A percentile compares a stretch with the other conserved stretches of the same genome.
Conservation (phyloP, 176 grass and related monocot species). For the maize (Zea mays) region DNA sequence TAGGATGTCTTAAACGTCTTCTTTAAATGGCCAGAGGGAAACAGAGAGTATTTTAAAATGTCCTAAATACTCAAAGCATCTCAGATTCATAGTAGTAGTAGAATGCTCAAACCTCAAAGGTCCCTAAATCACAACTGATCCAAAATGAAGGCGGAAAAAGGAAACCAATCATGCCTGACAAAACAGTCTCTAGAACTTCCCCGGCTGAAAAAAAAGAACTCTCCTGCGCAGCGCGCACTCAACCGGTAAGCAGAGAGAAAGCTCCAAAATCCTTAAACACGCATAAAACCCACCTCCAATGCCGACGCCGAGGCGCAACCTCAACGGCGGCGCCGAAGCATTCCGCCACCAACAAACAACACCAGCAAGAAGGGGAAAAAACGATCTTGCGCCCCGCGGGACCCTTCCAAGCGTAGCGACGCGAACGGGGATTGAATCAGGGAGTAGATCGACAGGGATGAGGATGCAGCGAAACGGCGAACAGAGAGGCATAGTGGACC, state of each 20-base stretch:
- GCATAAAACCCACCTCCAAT: not conserved
- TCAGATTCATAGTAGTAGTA: not conserved
- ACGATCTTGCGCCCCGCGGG: not conserved
- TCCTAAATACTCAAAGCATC: not conserved
- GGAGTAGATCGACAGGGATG: conserved; percentile 12
- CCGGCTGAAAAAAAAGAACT: not conserved
- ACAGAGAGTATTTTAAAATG: not conserved
- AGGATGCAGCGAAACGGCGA: not conserved
- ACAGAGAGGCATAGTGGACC: conserved; percentile 34
- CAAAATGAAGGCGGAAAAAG: not conserved
- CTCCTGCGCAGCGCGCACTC: not conserved
- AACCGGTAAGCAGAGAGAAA: not conserved
- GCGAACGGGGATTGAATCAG: conserved; percentile 15
- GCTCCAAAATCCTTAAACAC: not conserved
- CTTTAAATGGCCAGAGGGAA: not conserved
- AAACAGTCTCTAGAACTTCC: not conserved
- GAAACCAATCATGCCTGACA: not conserved
- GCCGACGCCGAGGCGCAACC: not conserved
- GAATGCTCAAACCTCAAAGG: not conserved
- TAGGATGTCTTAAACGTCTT: not conserved
- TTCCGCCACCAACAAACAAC: not conserved
- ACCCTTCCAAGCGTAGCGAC: not conserved
- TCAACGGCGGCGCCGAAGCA: not conserved
- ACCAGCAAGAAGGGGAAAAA: not conserved
- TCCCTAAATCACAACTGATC: not conserved